Conservation (phyloP, 306 rosid genomes). For the Prosopis cineraria region DNA sequence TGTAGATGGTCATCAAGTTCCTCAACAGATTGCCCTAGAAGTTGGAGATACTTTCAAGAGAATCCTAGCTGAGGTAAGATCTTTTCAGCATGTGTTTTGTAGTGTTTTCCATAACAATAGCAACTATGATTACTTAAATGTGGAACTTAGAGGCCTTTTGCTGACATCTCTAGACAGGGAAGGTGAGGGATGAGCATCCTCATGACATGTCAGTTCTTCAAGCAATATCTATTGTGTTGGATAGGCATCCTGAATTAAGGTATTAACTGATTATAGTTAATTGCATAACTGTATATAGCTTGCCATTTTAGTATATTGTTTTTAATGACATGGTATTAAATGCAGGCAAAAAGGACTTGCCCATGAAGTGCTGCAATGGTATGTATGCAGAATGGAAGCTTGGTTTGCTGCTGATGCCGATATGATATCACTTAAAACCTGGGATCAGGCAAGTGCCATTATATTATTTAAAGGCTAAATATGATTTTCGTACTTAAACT, state of each 20-base stretch:
- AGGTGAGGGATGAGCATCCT: constrained; percentile 67
- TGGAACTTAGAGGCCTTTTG: constrained; percentile 25
- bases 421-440: constrained; percentile 69
- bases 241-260: constrained; percentile 70
- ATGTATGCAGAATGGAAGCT: constrained; percentile 80
- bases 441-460: constrained; percentile 79
- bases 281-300: neutral
- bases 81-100: constrained; percentile 12
- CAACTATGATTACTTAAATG: constrained; percentile 23
- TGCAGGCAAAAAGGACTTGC: constrained; percentile 74
- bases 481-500: constrained; percentile 4
- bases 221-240: constrained; percentile 66
- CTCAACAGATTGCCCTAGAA: constrained; percentile 63
- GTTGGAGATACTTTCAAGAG: constrained; percentile 73
- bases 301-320: constrained; percentile 22
- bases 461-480: constrained; percentile 29
- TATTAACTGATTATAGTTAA: constrained; percentile 21
- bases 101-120: neutral
- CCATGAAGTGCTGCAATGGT: constrained; percentile 75
- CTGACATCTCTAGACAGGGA: constrained; percentile 51
- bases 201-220: constrained; percentile 65
- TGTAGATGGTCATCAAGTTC: constrained; percentile 72
- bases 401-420: constrained; percentile 91
- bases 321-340: constrained; percentile 17
- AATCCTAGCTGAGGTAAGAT: constrained; percentile 64